A percentile compares a stretch with the other conserved stretches of the same genome.
Conservation (phyloP, 176 grass and related monocot genomes). For the Saccharum spontaneum region DNA sequence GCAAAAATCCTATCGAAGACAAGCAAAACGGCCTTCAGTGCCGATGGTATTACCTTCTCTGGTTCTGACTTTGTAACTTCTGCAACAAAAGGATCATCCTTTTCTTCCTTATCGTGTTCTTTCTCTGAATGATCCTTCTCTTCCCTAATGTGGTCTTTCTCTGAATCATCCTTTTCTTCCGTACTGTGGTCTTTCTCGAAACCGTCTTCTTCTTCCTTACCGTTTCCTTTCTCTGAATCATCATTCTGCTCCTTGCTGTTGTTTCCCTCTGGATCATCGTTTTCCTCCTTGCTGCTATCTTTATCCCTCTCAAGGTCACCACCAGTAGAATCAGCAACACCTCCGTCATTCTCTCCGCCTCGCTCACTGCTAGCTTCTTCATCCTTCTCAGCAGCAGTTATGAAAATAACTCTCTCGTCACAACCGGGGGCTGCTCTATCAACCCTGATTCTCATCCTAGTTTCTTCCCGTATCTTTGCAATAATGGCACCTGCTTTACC, state of each 20-base stretch:
- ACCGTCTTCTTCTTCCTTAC: neutral
- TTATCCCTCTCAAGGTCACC: constrained; percentile 35
- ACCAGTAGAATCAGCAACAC: constrained; percentile 19
- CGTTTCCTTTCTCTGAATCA: constrained; percentile 21
- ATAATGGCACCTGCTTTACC: constrained; percentile 79
- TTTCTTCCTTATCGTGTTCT: constrained; percentile 31
- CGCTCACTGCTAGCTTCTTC: constrained; percentile 32
- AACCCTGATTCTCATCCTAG: constrained; percentile 69
- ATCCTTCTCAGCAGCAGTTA: constrained; percentile 50
- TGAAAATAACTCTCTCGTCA: constrained; percentile 77
- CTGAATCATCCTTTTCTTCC: constrained; percentile 32
- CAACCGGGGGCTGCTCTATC: constrained; percentile 61
- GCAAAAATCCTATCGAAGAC: constrained; percentile 81
- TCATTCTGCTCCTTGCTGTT: constrained; percentile 27
- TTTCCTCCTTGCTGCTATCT: constrained; percentile 36
- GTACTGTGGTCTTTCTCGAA: constrained; percentile 4
- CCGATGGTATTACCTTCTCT: constrained; percentile 46
- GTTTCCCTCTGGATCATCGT: constrained; percentile 15
- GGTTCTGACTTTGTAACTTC: constrained; percentile 36
- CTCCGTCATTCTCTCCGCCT: constrained; percentile 30
- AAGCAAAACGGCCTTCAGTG: constrained; percentile 60
- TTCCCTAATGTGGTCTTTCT: constrained; percentile 20
- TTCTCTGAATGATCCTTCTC: constrained; percentile 19
- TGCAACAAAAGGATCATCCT: constrained; percentile 26
- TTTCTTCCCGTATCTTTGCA: constrained; percentile 72